Evolutionary conservation across 768 basidiomycete species (phyloP).

Genomic region (Leccinum pellstonianum): DNA sequence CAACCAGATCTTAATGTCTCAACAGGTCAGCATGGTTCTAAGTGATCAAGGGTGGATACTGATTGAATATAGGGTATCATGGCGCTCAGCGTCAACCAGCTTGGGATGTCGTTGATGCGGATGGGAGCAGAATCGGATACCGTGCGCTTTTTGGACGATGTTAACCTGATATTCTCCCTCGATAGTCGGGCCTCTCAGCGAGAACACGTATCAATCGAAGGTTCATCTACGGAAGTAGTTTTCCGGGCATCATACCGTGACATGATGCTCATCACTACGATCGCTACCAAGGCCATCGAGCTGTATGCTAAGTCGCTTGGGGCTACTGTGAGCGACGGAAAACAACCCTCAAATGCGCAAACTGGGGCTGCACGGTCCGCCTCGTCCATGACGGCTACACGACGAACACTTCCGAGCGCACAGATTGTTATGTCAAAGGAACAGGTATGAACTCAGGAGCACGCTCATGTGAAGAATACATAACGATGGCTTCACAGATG

Average conservation of each 20-base stretch:
- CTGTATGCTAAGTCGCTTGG: slow-evolving; percentile 55
- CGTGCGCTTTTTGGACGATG: slow-evolving; percentile 90
- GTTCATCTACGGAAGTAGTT: slow-evolving; percentile 78
- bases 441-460: slow-evolving; percentile 51
- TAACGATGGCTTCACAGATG: slow-evolving; percentile 46
- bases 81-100: slow-evolving; percentile 71
- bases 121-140: slow-evolving; percentile 85
- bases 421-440: slow-evolving; percentile 71
- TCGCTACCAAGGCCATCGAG: slow-evolving; percentile 83
- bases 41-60: slow-evolving; percentile 5
- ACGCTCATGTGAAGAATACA: not conserved
- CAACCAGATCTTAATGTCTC: slow-evolving; percentile 81
- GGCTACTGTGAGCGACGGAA: slow-evolving; percentile 7
- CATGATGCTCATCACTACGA: slow-evolving; percentile 82
- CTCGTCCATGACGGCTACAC: slow-evolving; percentile 3
- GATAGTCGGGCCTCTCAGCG: slow-evolving; percentile 75
- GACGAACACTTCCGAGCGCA: slow-evolving; percentile 34
- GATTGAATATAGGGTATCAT: slow-evolving; percentile 62
- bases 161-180: slow-evolving; percentile 83
- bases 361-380: slow-evolving; percentile 2
- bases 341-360: slow-evolving; percentile 10
- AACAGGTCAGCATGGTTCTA: slow-evolving; percentile 64
- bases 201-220: slow-evolving; percentile 79
- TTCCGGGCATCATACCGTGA: slow-evolving; percentile 96
- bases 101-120: slow-evolving; percentile 91